These are phyloP conservation scores for Cryptococcus sp. DNA, from an alignment of 1,284 basidiomycete species.

Conservation along the genomic window DNA sequence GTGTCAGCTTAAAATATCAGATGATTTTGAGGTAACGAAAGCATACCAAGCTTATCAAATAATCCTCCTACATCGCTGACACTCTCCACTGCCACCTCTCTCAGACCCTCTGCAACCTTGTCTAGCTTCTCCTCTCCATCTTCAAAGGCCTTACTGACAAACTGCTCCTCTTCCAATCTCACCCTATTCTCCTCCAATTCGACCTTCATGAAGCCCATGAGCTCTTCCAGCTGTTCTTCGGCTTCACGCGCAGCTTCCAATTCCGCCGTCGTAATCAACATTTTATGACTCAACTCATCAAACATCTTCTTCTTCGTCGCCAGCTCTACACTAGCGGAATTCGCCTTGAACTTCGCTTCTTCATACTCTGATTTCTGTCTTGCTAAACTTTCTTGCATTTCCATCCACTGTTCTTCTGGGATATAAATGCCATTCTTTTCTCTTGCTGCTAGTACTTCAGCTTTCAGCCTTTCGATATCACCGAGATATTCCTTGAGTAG, in stretches of 20 bases:
- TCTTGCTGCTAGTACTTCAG: conserved; percentile 76
- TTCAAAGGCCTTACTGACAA: conserved; percentile 71
- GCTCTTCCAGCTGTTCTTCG: conserved; percentile 57
- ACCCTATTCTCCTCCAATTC: conserved; percentile 58
- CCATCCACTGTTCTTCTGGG: conserved; percentile 79
- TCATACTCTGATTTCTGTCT: conserved; percentile 67
- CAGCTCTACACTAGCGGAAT: conserved; percentile 76
- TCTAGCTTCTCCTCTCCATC: conserved; percentile 68
- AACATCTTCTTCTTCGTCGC: conserved; percentile 78
- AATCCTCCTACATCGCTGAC: conserved; percentile 67
- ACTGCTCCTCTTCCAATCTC: conserved; percentile 68
- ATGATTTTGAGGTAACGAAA: neutral
- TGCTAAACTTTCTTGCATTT: conserved; percentile 73
- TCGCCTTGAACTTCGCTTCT: conserved; percentile 74
- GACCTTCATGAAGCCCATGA: conserved; percentile 55
- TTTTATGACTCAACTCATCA: conserved; percentile 72
- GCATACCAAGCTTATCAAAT: conserved; percentile 76
- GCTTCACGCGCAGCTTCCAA: conserved; percentile 53
- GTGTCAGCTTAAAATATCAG: neutral
- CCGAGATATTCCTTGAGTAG: conserved; percentile 89
- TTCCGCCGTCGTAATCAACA: conserved; percentile 71
- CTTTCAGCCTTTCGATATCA: conserved; percentile 93
- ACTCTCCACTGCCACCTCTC: conserved; percentile 62
- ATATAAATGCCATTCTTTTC: conserved; percentile 95
- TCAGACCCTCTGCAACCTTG: conserved; percentile 64